Evolutionary conservation across 2,329 filamentous ascomycete genomes (phyloP).

Genomic region (Hawksworthiomyces lignivorus): DNA sequence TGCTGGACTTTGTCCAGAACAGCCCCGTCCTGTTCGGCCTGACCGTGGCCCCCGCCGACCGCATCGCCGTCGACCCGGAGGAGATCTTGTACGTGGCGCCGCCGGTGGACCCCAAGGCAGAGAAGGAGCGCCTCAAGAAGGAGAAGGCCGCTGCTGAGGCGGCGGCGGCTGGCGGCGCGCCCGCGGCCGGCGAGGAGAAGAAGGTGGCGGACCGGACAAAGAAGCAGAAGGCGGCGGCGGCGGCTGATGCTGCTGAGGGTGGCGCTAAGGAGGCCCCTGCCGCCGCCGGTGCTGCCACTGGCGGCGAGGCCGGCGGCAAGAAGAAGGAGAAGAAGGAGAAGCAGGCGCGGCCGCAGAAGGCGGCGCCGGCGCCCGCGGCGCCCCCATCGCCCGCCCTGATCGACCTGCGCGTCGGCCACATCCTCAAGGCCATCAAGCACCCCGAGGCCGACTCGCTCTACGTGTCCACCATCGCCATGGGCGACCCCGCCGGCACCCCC

Average conservation of each 20-base stretch:
- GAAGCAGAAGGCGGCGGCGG: conserved; percentile 46
- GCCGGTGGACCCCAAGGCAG: conserved; percentile 81
- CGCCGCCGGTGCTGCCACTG: conserved; percentile 25
- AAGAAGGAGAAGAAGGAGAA: conserved; percentile 91
- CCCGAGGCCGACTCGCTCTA: conserved; percentile 94
- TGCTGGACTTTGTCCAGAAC: conserved; percentile 93
- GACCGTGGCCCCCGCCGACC: conserved; percentile 61
- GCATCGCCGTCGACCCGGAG: conserved; percentile 69
- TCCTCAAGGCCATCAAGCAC: conserved; percentile 91
- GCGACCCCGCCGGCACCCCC: conserved; percentile 75
- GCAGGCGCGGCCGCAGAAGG: conserved; percentile 52
- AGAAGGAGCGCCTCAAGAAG: conserved; percentile 96
- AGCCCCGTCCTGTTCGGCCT: conserved; percentile 65
- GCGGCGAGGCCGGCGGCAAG: conserved; percentile 29
- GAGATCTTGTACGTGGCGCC: conserved; percentile 84
- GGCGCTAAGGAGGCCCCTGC: conserved; percentile 41
- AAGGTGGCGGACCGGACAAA: conserved; percentile 54
- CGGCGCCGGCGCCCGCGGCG: conserved; percentile 62
- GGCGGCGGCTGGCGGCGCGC: conserved; percentile 35
- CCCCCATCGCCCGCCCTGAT: conserved; percentile 79
- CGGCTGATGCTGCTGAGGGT: conserved; percentile 33
- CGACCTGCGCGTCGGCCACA: conserved; percentile 93
- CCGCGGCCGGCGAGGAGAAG: conserved; percentile 38
- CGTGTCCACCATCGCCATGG: conserved; percentile 92
- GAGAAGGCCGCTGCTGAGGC: conserved; percentile 70